Evolutionary conservation across 202 grass and related monocot species (phyloP).

Genomic region (Panicum hallii): DNA sequence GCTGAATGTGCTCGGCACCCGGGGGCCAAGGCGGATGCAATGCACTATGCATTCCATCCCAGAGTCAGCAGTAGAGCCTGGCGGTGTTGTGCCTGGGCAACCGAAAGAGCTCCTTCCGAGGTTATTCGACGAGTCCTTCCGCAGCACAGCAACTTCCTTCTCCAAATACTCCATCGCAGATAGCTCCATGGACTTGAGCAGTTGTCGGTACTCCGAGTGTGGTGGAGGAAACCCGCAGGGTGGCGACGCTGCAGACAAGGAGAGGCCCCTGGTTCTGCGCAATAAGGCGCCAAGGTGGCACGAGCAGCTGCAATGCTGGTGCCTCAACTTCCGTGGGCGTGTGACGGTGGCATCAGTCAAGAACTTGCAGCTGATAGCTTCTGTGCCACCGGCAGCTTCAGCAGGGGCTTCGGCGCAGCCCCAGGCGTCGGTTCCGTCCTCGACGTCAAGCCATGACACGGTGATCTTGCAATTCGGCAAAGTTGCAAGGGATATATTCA

Average conservation of each 20-base stretch:
- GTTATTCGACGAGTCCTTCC: conserved; percentile 80
- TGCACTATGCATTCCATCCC: conserved; percentile 91
- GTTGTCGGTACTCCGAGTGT: conserved; percentile 68
- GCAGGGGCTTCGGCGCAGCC: conserved; percentile 14
- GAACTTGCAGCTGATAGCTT: conserved; percentile 89
- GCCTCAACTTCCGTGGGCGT: conserved; percentile 86
- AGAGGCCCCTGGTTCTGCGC: conserved; percentile 68
- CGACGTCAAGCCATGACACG: conserved; percentile 60
- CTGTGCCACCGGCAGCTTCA: conserved; percentile 15
- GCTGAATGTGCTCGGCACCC: conserved; percentile 86
- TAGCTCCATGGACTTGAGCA: conserved; percentile 68
- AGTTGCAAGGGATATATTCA: conserved; percentile 86
- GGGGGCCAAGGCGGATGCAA: conserved; percentile 91
- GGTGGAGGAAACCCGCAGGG: conserved; percentile 34
- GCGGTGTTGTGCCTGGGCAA: conserved; percentile 70
- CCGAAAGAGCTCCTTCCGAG: conserved; percentile 55
- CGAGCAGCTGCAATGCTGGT: conserved; percentile 96
- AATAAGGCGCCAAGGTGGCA: conserved; percentile 90
- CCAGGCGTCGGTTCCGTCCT: conserved; percentile 16
- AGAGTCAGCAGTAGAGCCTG: conserved; percentile 61
- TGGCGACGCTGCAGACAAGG: conserved; percentile 46
- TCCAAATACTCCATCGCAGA: conserved; percentile 56
- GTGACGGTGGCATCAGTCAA: conserved; percentile 93
- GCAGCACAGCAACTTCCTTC: conserved; percentile 61
- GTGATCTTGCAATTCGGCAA: conserved; percentile 94